phyloP scores from a whole-genome alignment of 1,284 basidiomycete species.

The Coriolopsis trogii region DNA sequence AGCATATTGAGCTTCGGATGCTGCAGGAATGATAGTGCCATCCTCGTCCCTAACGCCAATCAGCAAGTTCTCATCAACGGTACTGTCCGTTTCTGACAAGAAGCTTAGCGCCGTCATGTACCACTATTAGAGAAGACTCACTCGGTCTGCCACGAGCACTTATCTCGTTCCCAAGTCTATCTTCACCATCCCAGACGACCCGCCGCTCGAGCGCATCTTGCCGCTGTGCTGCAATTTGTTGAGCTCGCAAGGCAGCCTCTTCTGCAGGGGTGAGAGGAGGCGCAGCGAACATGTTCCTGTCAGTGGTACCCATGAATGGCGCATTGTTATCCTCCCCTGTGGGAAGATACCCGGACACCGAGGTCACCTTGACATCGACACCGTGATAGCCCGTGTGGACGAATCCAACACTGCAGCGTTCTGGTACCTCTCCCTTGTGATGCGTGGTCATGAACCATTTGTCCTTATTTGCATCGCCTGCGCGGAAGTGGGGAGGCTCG shows the following conservation, averaged over 20 bases:
- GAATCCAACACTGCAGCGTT: constrained; percentile 67
- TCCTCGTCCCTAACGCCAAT: constrained; percentile 37
- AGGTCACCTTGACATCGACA: constrained; percentile 68
- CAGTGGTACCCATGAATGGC: constrained; percentile 54
- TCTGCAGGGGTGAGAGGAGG: constrained; percentile 55
- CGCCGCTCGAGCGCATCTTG: constrained; percentile 46
- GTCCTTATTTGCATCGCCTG: constrained; percentile 67
- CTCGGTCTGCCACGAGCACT: too few species aligned
- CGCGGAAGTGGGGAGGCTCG: constrained; percentile 73
- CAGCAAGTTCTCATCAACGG: constrained; percentile 25
- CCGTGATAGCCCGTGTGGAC: constrained; percentile 74
- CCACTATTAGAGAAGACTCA: too few species aligned
- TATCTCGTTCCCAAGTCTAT: too few species aligned
- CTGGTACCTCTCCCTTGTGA: constrained; percentile 64
- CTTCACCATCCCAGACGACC: constrained; percentile 52
- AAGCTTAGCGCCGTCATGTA: neutral
- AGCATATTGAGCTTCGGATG: constrained; percentile 47
- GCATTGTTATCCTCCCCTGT: constrained; percentile 62
- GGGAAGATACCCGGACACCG: constrained; percentile 73
- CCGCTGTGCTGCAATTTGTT: constrained; percentile 58
- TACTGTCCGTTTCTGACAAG: neutral
- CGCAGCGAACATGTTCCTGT: constrained; percentile 32
- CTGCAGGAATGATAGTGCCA: constrained; percentile 33
- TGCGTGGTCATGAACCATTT: constrained; percentile 81
- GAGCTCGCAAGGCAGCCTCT: constrained; percentile 52